Conservation (phyloP, 78 protist genomes). For the Dictyostelium brefeldianum region DNA sequence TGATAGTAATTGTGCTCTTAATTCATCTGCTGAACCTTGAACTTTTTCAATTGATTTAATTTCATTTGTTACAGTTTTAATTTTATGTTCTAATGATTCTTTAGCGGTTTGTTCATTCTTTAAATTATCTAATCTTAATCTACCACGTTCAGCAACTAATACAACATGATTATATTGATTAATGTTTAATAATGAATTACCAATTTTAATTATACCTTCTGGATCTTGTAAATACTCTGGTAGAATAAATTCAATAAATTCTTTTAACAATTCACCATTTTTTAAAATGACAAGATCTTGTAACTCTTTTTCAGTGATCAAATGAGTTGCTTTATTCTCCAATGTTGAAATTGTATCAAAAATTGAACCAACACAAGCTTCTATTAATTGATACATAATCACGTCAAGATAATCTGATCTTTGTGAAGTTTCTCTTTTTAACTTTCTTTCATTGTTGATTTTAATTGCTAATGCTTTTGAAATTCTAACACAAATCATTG, state of each 20-base stretch:
- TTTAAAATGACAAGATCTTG: slow-evolving; percentile 18
- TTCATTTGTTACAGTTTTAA: slow-evolving; percentile 6
- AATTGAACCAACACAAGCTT: slow-evolving; percentile 9
- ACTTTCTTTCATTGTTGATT: slow-evolving; percentile 13
- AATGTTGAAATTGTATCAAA: slow-evolving; percentile 21
- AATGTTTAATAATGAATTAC: slow-evolving; percentile 4
- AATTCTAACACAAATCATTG: slow-evolving; percentile 2
- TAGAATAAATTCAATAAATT: slow-evolving; percentile 40
- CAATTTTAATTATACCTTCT: slow-evolving; percentile 37
- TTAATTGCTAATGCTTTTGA: slow-evolving; percentile 16
- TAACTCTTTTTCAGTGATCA: not conserved
- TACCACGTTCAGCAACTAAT: slow-evolving; percentile 48
- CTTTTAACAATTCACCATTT: slow-evolving; percentile 43
- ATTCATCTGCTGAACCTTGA: not conserved
- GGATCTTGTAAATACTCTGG: slow-evolving; percentile 53
- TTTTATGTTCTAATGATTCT: not conserved
- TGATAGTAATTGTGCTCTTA: not conserved
- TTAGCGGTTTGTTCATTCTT: slow-evolving; percentile 27
- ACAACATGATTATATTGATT: slow-evolving; percentile 66
- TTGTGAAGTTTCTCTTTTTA: not conserved
- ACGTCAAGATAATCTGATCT: not conserved
- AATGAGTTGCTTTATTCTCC: not conserved
- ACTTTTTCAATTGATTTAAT: slow-evolving; percentile 45
- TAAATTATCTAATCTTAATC: slow-evolving; percentile 24
- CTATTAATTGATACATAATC: slow-evolving; percentile 18